Percentiles rank a stretch among this genome's conserved stretches.
phyloP scores from a whole-genome alignment of 768 basidiomycete genomes.

The Steccherinum ochraceum region DNA sequence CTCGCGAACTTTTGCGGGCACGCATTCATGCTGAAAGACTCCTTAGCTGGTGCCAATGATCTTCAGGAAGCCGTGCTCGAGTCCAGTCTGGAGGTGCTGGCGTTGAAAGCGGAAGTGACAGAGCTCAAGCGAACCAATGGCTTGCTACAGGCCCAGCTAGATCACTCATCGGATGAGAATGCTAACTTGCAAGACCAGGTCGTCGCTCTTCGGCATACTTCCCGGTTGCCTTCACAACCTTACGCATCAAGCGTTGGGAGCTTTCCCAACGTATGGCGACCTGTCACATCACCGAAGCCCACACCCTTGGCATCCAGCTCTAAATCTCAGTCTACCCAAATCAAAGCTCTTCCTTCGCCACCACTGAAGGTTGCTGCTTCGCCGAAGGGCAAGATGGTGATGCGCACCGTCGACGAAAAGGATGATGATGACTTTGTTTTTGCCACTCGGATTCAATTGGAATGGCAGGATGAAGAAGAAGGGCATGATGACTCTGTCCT shows the following conservation, averaged over 20 bases:
- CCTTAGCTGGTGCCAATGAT: constrained; percentile 13
- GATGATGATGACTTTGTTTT: constrained; percentile 10
- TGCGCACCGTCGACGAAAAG: not conserved
- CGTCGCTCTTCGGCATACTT: not conserved
- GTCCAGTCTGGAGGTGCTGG: constrained; percentile 40
- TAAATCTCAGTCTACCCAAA: not conserved
- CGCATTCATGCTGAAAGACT: constrained; percentile 35
- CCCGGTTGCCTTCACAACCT: not conserved
- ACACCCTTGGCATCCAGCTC: not conserved
- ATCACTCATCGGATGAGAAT: not conserved
- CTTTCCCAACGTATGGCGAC: not conserved
- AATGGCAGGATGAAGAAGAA: constrained; percentile 8
- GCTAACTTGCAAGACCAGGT: not conserved
- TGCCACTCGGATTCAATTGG: constrained; percentile 9
- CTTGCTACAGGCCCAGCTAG: constrained; percentile 8
- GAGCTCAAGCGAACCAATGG: constrained; percentile 28
- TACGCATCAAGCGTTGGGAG: too few species aligned
- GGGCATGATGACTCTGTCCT: constrained; percentile 5
- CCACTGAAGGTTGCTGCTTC: not conserved
- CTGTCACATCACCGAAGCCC: not conserved
- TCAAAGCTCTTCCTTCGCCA: not conserved
- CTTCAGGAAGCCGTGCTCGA: constrained; percentile 35
- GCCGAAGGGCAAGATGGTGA: constrained; percentile 2
- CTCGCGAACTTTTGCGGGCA: constrained; percentile 57
- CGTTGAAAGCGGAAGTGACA: constrained; percentile 6